phyloP scores from a whole-genome alignment of 2,329 filamentous ascomycete species.

The Fusarium equiseti region DNA sequence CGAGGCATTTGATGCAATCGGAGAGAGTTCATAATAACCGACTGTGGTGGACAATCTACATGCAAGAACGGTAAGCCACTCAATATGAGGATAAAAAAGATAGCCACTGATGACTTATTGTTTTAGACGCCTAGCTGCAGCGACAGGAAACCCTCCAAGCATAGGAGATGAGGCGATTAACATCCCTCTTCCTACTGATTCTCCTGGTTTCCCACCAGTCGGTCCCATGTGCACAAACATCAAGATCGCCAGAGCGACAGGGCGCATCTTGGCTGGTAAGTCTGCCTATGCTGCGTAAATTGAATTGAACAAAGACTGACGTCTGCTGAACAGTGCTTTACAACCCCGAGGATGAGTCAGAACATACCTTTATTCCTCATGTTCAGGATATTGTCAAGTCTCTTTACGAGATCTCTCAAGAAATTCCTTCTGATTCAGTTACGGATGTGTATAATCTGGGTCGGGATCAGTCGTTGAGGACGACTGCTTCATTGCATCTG shows the following conservation, averaged over 20 bases:
- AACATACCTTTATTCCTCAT: slow-evolving; percentile 49
- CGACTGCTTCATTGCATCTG: slow-evolving; percentile 50
- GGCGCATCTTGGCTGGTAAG: slow-evolving; percentile 46
- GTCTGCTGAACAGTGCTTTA: slow-evolving; percentile 40
- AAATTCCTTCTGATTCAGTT: slow-evolving; percentile 44
- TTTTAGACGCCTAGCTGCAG: slow-evolving; percentile 41
- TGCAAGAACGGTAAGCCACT: slow-evolving; percentile 46
- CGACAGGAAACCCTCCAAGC: slow-evolving; percentile 45
- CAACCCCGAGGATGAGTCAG: slow-evolving; percentile 48
- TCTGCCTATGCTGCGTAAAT: rapidly evolving
- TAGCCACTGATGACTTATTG: background rate
- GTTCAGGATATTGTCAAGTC: slow-evolving; percentile 51
- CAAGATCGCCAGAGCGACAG: slow-evolving; percentile 43
- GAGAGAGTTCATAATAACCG: slow-evolving; percentile 46
- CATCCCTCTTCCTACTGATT: slow-evolving; percentile 44
- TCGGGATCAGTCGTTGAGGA: slow-evolving; percentile 47
- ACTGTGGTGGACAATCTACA: slow-evolving; percentile 49
- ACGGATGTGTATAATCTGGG: slow-evolving; percentile 42
- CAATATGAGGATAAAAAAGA: rapidly evolving
- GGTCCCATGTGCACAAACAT: slow-evolving; percentile 49
- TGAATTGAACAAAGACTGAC: background rate
- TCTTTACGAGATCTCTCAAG: slow-evolving; percentile 45
- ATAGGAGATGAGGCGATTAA: slow-evolving; percentile 46
- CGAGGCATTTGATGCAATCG: slow-evolving; percentile 45
- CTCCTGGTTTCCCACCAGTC: slow-evolving; percentile 48